Percentiles rank a stretch among this genome's conserved stretches.
Evolutionary conservation across 805 yeast species (phyloP).

Genomic region (Kluyveromyces starmeri): DNA sequence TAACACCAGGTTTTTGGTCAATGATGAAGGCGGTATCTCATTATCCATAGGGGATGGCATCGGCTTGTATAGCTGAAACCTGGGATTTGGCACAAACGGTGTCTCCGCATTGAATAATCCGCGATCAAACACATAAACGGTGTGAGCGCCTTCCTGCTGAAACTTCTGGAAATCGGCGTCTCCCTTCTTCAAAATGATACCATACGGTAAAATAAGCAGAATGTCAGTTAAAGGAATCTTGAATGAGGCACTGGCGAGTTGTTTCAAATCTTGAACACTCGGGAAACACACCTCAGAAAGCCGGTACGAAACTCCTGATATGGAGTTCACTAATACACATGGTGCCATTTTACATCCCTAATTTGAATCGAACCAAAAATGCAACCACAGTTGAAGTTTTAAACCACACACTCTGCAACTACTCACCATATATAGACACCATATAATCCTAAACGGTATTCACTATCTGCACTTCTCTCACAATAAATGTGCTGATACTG

Average conservation of each 20-base stretch:
- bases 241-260: conserved; percentile 34
- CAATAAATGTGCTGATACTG: too few species aligned
- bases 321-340: conserved; percentile 1
- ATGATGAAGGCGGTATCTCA: conserved; percentile 6
- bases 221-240: conserved; percentile 34
- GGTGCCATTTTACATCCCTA: conserved; percentile 4
- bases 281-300: conserved; percentile 22
- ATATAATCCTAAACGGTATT: too few species aligned
- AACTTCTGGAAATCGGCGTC: conserved; percentile 35
- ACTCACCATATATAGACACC: too few species aligned
- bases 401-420: too few species aligned
- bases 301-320: neutral
- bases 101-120: conserved; percentile 38
- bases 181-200: conserved; percentile 42
- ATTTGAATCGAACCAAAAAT: too few species aligned
- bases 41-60: conserved; percentile 31
- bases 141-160: neutral
- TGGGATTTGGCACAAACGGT: conserved; percentile 3
- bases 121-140: conserved; percentile 51
- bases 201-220: conserved; percentile 55
- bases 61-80: conserved; percentile 24
- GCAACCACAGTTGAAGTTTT: too few species aligned
- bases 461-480: too few species aligned
- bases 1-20: conserved; percentile 3
- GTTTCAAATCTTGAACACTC: conserved; percentile 35